Evolutionary conservation across 352 stramenopile species (phyloP).

Genomic region (Pilasporangium apinafurcum): DNA sequence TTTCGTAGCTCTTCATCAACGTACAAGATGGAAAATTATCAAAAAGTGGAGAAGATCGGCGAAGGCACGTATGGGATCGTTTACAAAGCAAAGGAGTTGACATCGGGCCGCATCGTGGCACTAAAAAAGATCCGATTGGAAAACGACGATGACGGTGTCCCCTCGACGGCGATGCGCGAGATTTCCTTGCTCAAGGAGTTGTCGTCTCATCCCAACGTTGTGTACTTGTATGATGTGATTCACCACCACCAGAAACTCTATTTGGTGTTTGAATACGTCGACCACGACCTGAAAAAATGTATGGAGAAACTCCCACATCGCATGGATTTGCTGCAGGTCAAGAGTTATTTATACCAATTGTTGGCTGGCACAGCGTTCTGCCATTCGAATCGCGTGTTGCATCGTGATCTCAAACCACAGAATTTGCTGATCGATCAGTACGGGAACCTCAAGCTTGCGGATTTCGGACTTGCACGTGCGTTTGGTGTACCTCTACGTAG

Average conservation of each 20-base stretch:
- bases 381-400: conserved; percentile 94
- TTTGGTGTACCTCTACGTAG: conserved; percentile 82
- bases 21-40: conserved; percentile 70
- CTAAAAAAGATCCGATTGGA: conserved; percentile 92
- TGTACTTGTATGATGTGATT: conserved; percentile 82
- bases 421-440: conserved; percentile 91
- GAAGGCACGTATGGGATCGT: conserved; percentile 97
- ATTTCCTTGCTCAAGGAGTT: conserved; percentile 95
- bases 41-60: conserved; percentile 84
- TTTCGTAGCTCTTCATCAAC: background rate
- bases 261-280: conserved; percentile 83
- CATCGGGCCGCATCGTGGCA: conserved; percentile 89
- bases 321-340: conserved; percentile 76
- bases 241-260: conserved; percentile 87
- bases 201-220: conserved; percentile 92
- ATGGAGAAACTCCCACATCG: conserved; percentile 91
- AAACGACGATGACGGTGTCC: conserved; percentile 96
- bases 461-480: conserved; percentile 90
- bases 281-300: conserved; percentile 85
- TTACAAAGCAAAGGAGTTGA: conserved; percentile 93
- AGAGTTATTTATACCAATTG: conserved; percentile 81
- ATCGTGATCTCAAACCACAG: conserved; percentile 98
- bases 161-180: conserved; percentile 96
- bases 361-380: conserved; percentile 89
- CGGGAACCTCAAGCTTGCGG: conserved; percentile 87